phyloP scores from a whole-genome alignment of 177 flowering plant species.

The Vitis hybrid region DNA sequence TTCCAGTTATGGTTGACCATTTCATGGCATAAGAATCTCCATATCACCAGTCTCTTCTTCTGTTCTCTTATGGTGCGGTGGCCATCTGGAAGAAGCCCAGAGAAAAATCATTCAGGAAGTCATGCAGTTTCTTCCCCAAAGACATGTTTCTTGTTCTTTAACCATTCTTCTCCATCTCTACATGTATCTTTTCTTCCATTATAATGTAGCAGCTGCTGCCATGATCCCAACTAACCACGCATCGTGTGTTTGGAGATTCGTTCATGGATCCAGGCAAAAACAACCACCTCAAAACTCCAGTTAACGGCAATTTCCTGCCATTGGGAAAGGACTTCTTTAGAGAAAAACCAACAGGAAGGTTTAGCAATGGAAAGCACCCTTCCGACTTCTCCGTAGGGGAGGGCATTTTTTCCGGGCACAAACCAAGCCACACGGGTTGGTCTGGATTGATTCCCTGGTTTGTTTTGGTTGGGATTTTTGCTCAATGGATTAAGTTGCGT shows the following conservation, averaged over 20 bases:
- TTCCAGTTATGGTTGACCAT: too few species aligned
- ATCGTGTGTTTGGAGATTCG: constrained; percentile 39
- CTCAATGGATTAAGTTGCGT: too few species aligned
- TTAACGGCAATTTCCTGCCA: constrained; percentile 31
- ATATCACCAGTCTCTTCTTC: too few species aligned
- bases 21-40: too few species aligned
- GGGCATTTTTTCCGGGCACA: too few species aligned
- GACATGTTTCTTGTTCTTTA: not conserved
- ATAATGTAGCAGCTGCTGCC: not conserved
- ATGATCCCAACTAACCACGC: constrained; percentile 14
- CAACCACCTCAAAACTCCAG: constrained; percentile 23
- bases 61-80: too few species aligned
- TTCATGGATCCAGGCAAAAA: constrained; percentile 44
- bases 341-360: constrained; percentile 43
- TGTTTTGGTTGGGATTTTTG: too few species aligned
- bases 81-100: not conserved
- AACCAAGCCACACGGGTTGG: too few species aligned
- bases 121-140: constrained; percentile 2
- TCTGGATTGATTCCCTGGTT: too few species aligned
- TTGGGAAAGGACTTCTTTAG: constrained; percentile 42
- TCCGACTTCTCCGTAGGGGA: constrained; percentile 22
- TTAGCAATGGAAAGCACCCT: constrained; percentile 48
- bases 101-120: not conserved
- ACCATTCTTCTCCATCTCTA: not conserved
- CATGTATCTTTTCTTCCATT: too few species aligned